phyloP scores from a whole-genome alignment of 306 rosid species.

The Styphnolobium japonicum region DNA sequence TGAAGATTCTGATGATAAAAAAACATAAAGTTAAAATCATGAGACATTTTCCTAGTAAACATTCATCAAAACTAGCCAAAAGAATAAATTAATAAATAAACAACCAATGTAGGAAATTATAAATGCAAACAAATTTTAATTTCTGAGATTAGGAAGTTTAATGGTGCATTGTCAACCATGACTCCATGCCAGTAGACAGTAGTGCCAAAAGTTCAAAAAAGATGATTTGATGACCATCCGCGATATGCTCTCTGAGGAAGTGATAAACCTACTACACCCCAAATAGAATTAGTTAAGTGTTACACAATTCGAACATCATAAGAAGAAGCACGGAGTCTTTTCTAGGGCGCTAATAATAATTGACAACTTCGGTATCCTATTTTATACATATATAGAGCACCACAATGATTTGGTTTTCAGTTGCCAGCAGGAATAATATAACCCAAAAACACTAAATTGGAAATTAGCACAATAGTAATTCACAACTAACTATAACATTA shows the following conservation, averaged over 20 bases:
- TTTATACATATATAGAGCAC: neutral
- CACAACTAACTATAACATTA: no score
- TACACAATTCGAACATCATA: neutral
- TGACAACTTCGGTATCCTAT: neutral
- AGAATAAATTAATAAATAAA: neutral
- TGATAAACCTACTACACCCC: neutral
- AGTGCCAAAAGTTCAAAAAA: neutral
- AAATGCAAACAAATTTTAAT: neutral
- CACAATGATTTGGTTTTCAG: neutral
- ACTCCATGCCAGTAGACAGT: neutral
- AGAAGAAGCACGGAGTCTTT: no score
- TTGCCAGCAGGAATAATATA: neutral
- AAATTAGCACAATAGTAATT: neutral
- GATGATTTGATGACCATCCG: neutral
- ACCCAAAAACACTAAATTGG: neutral
- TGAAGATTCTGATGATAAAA: slow-evolving; percentile 57
- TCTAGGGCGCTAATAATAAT: no score
- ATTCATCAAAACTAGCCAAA: neutral
- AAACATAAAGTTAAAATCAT: slow-evolving; percentile 20
- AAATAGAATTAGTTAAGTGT: neutral
- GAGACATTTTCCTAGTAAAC: neutral
- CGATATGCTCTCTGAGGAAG: neutral
- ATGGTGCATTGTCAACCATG: neutral
- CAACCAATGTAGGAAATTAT: neutral
- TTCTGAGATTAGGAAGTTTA: neutral